These are phyloP conservation scores for Umbilicus rupestris DNA, from an alignment of 164 flowering plant genomes.

Conservation along the genomic window DNA sequence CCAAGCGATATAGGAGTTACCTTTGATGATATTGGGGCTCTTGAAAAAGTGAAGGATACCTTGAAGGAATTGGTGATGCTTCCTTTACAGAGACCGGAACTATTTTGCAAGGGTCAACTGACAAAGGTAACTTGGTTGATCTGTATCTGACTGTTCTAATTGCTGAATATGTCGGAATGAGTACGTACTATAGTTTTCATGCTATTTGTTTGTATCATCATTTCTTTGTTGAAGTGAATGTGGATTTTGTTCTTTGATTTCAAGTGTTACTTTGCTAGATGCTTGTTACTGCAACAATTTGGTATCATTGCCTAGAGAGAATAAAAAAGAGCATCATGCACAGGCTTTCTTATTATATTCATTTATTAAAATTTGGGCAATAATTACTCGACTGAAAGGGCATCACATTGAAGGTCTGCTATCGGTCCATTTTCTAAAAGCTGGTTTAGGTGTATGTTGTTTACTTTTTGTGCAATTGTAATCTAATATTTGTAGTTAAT, in stretches of 20 bases:
- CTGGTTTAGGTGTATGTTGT: not conserved
- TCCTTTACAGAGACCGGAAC: slow-evolving; percentile 84
- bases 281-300: not conserved
- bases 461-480: not conserved
- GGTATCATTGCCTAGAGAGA: not conserved
- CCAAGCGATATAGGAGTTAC: slow-evolving; percentile 85
- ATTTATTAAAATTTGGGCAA: not conserved
- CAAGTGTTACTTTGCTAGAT: not conserved
- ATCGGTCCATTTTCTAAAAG: not conserved
- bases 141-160: not conserved
- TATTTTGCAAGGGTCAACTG: slow-evolving; percentile 82
- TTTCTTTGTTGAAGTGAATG: not conserved
- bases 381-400: not conserved
- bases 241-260: not conserved
- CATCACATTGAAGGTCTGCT: not conserved
- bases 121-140: slow-evolving; percentile 44
- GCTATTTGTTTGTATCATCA: not conserved
- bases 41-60: slow-evolving; percentile 83
- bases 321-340: not conserved
- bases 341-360: not conserved
- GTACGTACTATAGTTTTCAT: not conserved
- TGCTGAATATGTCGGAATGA: not conserved
- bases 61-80: slow-evolving; percentile 90
- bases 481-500: not conserved
- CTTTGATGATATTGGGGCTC: slow-evolving; percentile 88